A percentile compares a stretch with the other conserved stretches of the same genome.
phyloP scores from a whole-genome alignment of 2,329 filamentous ascomycete genomes.

The Drechslera avenae region DNA sequence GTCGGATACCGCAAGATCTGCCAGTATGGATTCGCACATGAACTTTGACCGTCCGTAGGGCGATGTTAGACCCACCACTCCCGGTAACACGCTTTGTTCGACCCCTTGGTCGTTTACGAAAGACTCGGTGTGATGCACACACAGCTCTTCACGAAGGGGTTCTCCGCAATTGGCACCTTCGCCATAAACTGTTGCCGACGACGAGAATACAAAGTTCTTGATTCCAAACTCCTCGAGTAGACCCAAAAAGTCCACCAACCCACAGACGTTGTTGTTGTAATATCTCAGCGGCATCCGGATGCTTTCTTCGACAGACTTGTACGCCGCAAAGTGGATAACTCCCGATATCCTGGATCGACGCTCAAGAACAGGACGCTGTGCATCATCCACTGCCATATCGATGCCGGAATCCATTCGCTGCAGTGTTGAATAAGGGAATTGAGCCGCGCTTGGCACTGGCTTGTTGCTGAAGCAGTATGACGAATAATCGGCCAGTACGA shows the following conservation, averaged over 20 bases:
- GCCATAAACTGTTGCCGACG: conserved; percentile 71
- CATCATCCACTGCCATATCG: conserved; percentile 33
- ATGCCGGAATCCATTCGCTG: conserved; percentile 43
- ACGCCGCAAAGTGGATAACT: conserved; percentile 73
- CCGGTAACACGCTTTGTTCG: conserved; percentile 52
- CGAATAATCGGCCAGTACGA: conserved; percentile 52
- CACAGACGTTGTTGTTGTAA: conserved; percentile 71
- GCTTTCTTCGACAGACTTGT: conserved; percentile 69
- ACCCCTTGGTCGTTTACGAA: conserved; percentile 53
- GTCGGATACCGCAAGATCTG: conserved; percentile 65
- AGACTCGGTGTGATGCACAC: conserved; percentile 57
- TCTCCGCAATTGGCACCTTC: conserved; percentile 50
- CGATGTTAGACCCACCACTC: conserved; percentile 64
- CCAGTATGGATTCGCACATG: conserved; percentile 69
- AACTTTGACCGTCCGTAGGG: conserved; percentile 71
- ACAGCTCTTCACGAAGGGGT: conserved; percentile 62
- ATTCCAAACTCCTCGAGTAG: conserved; percentile 64
- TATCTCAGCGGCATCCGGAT: conserved; percentile 66
- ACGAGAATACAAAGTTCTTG: conserved; percentile 71
- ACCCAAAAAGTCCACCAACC: conserved; percentile 64
- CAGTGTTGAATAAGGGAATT: conserved; percentile 36
- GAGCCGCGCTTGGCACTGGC: conserved; percentile 13
- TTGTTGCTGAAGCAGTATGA: conserved; percentile 33
- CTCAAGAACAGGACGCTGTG: conserved; percentile 21
- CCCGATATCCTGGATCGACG: conserved; percentile 60